phyloP scores from a whole-genome alignment of 805 yeast species.

The Candida ovalis region DNA sequence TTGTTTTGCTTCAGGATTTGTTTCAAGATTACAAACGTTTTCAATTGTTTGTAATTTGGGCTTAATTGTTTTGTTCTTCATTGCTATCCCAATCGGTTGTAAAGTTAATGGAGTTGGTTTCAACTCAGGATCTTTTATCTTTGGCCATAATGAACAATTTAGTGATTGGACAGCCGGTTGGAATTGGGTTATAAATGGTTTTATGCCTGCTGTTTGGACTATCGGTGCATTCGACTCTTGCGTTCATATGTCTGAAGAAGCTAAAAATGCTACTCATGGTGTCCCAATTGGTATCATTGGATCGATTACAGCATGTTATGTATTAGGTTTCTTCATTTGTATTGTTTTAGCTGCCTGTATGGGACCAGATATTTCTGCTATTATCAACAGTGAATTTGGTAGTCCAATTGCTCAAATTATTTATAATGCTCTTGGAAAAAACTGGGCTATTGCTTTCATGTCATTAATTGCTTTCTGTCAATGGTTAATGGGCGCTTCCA shows the following conservation, averaged over 20 bases:
- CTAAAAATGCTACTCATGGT: conserved; percentile 55
- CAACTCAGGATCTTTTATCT: conserved; percentile 52
- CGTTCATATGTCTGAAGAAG: conserved; percentile 72
- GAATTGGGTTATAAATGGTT: conserved; percentile 44
- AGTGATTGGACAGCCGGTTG: conserved; percentile 60
- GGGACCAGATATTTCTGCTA: conserved; percentile 38
- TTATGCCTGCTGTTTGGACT: conserved; percentile 74
- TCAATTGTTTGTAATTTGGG: conserved; percentile 53
- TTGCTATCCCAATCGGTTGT: conserved; percentile 65
- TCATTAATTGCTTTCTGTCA: conserved; percentile 55
- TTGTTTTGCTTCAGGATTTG: conserved; percentile 50
- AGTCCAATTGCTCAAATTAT: conserved; percentile 65
- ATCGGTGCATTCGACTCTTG: conserved; percentile 71
- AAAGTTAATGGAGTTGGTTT: conserved; percentile 33
- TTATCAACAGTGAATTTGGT: conserved; percentile 46
- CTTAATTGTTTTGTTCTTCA: conserved; percentile 50
- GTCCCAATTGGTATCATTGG: conserved; percentile 64
- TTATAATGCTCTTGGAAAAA: conserved; percentile 56
- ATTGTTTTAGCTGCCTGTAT: conserved; percentile 54
- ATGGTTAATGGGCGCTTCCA: conserved; percentile 62
- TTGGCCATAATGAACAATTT: conserved; percentile 47
- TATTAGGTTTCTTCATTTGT: conserved; percentile 55
- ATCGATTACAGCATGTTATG: conserved; percentile 52
- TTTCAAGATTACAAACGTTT: conserved; percentile 56
- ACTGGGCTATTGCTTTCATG: conserved; percentile 65